These are phyloP conservation scores for Acanthamoeba healyi DNA, from an alignment of 208 protist genomes.

Conservation along the genomic window DNA sequence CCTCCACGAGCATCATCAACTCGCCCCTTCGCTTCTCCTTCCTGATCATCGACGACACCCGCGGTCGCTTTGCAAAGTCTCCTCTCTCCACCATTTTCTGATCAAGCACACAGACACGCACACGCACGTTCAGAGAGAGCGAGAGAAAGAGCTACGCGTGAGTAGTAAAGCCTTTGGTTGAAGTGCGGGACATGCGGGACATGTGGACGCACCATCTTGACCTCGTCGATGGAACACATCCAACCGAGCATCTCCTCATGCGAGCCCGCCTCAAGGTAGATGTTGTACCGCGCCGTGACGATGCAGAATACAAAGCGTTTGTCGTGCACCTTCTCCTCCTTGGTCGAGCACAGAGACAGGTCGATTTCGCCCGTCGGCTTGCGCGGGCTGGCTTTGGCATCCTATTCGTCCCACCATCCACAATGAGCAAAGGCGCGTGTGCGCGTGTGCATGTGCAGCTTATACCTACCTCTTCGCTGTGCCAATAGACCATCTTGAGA, in stretches of 20 bases:
- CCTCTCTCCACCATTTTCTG: slow-evolving; percentile 46
- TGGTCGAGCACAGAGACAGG: slow-evolving; percentile 41
- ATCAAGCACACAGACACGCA: no score
- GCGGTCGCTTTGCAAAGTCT: background rate
- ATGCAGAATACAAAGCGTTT: slow-evolving; percentile 61
- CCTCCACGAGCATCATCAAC: slow-evolving; percentile 28
- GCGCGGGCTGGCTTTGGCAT: slow-evolving; percentile 17
- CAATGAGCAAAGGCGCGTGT: background rate
- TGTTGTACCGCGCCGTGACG: slow-evolving; percentile 43
- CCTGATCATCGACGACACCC: slow-evolving; percentile 45
- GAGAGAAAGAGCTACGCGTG: no score
- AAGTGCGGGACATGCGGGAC: background rate
- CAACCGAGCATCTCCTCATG: slow-evolving; percentile 49
- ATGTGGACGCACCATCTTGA: background rate
- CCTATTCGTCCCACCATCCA: background rate
- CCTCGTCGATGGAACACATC: slow-evolving; percentile 63
- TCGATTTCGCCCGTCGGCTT: slow-evolving; percentile 43
- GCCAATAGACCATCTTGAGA: slow-evolving; percentile 62
- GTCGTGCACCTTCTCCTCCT: slow-evolving; percentile 35
- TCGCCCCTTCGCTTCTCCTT: slow-evolving; percentile 51
- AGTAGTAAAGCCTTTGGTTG: no score
- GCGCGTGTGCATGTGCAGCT: background rate
- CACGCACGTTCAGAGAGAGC: no score
- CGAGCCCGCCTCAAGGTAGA: slow-evolving; percentile 24
- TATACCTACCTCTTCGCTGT: background rate